Conservation (phyloP, 2,329 filamentous ascomycete species). For the Aspergillus aculeatinus region DNA sequence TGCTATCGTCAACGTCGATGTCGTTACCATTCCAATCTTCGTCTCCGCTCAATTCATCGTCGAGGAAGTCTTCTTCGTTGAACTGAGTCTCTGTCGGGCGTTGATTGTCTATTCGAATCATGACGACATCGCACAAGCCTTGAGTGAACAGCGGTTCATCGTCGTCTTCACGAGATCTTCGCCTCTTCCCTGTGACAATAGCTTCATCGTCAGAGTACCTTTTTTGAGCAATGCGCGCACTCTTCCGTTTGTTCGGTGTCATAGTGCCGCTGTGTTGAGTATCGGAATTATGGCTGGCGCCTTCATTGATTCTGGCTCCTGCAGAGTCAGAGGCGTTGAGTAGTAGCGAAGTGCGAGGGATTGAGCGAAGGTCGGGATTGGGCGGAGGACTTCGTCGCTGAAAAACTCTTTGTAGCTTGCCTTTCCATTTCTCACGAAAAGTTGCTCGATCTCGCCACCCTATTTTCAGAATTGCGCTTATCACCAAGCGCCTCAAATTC, state of each 20-base stretch:
- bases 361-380: constrained; percentile 28
- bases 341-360: constrained; percentile 19
- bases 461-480: constrained; percentile 77
- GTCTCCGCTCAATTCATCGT: constrained; percentile 60
- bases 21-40: constrained; percentile 61
- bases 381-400: constrained; percentile 36
- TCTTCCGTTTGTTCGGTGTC: constrained; percentile 39
- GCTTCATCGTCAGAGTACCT: constrained; percentile 26
- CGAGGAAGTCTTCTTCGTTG: constrained; percentile 60
- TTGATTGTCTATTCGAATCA: constrained; percentile 62
- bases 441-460: constrained; percentile 76
- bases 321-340: background rate
- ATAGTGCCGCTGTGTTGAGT: constrained; percentile 15
- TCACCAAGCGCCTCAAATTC: constrained; percentile 65
- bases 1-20: constrained; percentile 19
- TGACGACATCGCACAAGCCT: constrained; percentile 59
- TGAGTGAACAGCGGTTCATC: constrained; percentile 42
- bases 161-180: constrained; percentile 11
- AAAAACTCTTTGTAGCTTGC: constrained; percentile 60
- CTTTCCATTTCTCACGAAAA: constrained; percentile 76
- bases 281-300: constrained; percentile 15
- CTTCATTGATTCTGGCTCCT: background rate
- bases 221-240: constrained; percentile 37
- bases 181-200: constrained; percentile 8
- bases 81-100: constrained; percentile 59